Percentiles rank a stretch among this genome's conserved stretches.
phyloP scores from a whole-genome alignment of 495 filamentous ascomycete genomes.

The Cryomyces minteri region DNA sequence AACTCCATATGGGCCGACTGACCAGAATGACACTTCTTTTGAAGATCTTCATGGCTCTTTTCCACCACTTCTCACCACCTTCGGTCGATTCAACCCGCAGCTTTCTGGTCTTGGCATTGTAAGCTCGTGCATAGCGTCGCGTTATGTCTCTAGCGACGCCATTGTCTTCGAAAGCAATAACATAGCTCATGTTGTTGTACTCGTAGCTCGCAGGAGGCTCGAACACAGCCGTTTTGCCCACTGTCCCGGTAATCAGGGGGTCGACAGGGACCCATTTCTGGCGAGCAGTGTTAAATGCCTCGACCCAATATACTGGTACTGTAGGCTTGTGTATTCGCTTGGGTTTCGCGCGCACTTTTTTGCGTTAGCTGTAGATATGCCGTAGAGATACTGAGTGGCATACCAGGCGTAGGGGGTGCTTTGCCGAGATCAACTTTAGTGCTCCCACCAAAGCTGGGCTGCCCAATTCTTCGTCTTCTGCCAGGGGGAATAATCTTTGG shows the following conservation, averaged over 20 bases:
- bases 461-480: slow-evolving; percentile 22
- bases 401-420: background rate
- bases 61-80: slow-evolving; percentile 58
- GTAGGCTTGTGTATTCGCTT: slow-evolving; percentile 36
- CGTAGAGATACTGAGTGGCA: background rate
- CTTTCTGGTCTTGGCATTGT: slow-evolving; percentile 74
- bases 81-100: slow-evolving; percentile 50
- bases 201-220: slow-evolving; percentile 64
- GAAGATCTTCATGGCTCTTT: slow-evolving; percentile 38
- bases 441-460: slow-evolving; percentile 19
- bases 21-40: slow-evolving; percentile 20
- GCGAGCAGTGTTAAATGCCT: slow-evolving; percentile 63
- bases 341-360: slow-evolving; percentile 4
- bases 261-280: slow-evolving; percentile 89
- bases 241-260: slow-evolving; percentile 58
- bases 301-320: slow-evolving; percentile 84
- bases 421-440: background rate
- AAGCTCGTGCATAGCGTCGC: slow-evolving; percentile 32
- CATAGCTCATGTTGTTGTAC: slow-evolving; percentile 63
- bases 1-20: slow-evolving; percentile 6
- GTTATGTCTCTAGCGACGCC: slow-evolving; percentile 56
- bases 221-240: slow-evolving; percentile 53
- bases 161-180: slow-evolving; percentile 68
- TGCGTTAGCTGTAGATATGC: background rate
- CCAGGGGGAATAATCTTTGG: background rate